Conservation (phyloP, 257 asterid genomes). For the Solanum etuberosum region DNA sequence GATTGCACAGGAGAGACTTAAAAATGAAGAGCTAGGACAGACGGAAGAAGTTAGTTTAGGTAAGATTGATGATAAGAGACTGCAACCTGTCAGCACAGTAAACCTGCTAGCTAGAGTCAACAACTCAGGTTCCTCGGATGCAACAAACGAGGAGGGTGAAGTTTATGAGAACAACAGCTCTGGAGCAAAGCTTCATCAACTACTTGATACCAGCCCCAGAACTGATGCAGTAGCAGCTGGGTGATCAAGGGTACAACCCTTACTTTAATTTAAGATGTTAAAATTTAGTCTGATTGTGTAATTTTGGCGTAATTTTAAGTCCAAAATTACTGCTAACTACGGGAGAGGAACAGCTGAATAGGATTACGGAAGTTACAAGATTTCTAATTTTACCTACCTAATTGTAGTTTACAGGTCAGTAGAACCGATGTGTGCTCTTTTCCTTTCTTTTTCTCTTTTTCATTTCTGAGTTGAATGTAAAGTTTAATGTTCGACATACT, state of each 20-base stretch:
- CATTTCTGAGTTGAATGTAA: neutral
- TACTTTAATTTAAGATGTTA: neutral
- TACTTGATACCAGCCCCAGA: constrained; percentile 57
- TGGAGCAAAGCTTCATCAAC: constrained; percentile 74
- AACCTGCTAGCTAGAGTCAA: constrained; percentile 81
- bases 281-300: constrained; percentile 14
- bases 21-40: constrained; percentile 21
- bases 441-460: neutral
- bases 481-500: neutral
- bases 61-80: constrained; percentile 29
- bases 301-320: constrained; percentile 64
- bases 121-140: constrained; percentile 35
- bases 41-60: constrained; percentile 17
- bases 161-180: constrained; percentile 30
- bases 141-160: constrained; percentile 36
- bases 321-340: constrained; percentile 60
- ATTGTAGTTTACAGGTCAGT: neutral
- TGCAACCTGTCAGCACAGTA: constrained; percentile 62
- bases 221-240: constrained; percentile 88
- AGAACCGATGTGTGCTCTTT: neutral
- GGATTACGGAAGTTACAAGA: neutral
- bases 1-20: constrained; percentile 54
- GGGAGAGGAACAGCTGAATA: constrained; percentile 19
- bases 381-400: constrained; percentile 2
- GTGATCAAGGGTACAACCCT: constrained; percentile 11